phyloP scores from a whole-genome alignment of 192 early-diverging fungal species.

The Gryganskiella cystojenkinii region DNA sequence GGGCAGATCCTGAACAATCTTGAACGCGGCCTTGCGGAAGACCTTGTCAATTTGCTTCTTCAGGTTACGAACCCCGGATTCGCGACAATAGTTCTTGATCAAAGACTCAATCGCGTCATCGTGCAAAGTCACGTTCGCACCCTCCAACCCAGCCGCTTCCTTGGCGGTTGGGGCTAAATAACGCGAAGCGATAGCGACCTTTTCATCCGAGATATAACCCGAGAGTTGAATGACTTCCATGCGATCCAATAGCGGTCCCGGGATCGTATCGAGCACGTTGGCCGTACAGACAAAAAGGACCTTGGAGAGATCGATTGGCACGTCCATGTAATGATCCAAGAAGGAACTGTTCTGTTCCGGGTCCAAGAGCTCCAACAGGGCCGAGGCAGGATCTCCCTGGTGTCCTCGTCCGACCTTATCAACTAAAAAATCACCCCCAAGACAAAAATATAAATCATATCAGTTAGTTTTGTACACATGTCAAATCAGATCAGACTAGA shows the following conservation, averaged over 20 bases:
- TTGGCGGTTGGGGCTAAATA: slow-evolving; percentile 92
- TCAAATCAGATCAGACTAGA: background rate
- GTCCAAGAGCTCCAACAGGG: slow-evolving; percentile 94
- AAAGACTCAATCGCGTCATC: slow-evolving; percentile 84
- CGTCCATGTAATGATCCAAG: slow-evolving; percentile 99
- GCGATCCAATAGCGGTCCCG: slow-evolving; percentile 96
- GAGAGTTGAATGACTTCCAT: slow-evolving; percentile 98
- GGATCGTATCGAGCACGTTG: slow-evolving; percentile 97
- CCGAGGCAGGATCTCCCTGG: slow-evolving; percentile 98
- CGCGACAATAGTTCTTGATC: slow-evolving; percentile 94
- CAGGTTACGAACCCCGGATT: slow-evolving; percentile 96
- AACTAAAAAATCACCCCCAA: slow-evolving; percentile 56
- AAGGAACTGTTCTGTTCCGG: slow-evolving; percentile 98
- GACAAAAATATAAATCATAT: slow-evolving; percentile 17
- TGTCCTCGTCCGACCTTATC: slow-evolving; percentile 98
- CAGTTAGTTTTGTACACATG: background rate
- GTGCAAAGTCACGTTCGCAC: slow-evolving; percentile 74
- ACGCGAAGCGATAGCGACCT: slow-evolving; percentile 92
- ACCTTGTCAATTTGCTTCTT: slow-evolving; percentile 99
- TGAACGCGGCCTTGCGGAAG: slow-evolving; percentile 95
- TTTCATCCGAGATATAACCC: slow-evolving; percentile 90
- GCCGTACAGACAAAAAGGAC: slow-evolving; percentile 99
- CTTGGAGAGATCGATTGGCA: slow-evolving; percentile 97
- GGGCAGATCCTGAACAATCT: slow-evolving; percentile 76
- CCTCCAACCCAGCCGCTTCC: slow-evolving; percentile 82